Base-by-base conservation (phyloP, 2,329 filamentous ascomycete species). In the Sporothrix brunneoviolacea region DNA sequence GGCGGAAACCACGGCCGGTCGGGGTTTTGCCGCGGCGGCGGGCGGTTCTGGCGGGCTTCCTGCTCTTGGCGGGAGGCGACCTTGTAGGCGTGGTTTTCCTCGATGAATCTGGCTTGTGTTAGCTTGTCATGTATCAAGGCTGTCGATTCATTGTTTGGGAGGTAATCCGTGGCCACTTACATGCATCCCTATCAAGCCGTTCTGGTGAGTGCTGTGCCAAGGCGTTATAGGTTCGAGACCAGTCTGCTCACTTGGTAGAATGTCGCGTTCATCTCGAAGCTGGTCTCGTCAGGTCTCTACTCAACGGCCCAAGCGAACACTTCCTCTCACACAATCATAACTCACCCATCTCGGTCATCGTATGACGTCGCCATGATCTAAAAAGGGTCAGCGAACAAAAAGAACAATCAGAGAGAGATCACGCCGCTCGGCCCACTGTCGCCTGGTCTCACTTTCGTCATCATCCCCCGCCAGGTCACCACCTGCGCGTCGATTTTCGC, bases 231-330 rank as follows among this genome's bases (percentile, higher is more conserved):
- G n/a, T n/a, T n/a, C n/a, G n/a, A n/a, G n/a, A n/a, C n/a, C n/a
- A n/a, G n/a, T n/a, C n/a, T n/a, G 59, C 80, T 66, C 69, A 93
- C 91, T 73, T 97, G 86, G 62, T 90, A 93, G 45, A 83, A 74
- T 3, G 91, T 96, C 43, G 89, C 91, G 64, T 96, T 95, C 90
- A 98, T 95, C 65, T 94, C 87, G 61, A 95, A 97, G 44, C 87
- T 90, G 61, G 54, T 28, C 41, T 59, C 58, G 15, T 40, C 36
- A 19, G 39, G n/a, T n/a, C n/a, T n/a, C n/a, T n/a, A n/a, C n/a
- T n/a, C n/a, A n/a, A n/a, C n/a, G n/a, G n/a, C n/a, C n/a, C n/a
- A n/a, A n/a, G n/a, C n/a, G n/a, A n/a, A n/a, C n/a, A n/a, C n/a
- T 10, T 5, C 24, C 24, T 28, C 5, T 5, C 24, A 28, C 5